Evolutionary conservation across 1,284 basidiomycete genomes (phyloP), one percentile per base, ranked within the genome.

Genomic region (Cryptococcus floricola): DNA sequence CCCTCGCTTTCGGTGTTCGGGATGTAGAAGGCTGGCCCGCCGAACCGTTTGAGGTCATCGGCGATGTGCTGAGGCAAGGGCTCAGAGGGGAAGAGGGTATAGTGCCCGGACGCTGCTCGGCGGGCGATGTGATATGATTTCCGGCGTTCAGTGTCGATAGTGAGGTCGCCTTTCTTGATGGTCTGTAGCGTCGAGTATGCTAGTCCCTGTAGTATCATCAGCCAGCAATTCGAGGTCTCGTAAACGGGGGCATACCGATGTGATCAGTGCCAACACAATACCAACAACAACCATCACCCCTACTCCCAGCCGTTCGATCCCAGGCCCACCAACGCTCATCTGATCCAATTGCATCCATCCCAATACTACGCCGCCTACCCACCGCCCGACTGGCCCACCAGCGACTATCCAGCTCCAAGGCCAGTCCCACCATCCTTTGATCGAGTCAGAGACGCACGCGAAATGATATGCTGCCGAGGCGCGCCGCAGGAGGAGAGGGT

Each of bases 311-410:
- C 48, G 52, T 6, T 43, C 34, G 10, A 48, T 13, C 1, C 58
- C 64, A 34, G 31, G 31, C 10, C 50, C 61, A 14, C 46, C 53
- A 16, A 53, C 53, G 16, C 57, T 60, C 2, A 18, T 37, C 19
- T 42, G n/a, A 58, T 74, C 71, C 13, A 74, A 52, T 37, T 53
- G 58, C 31, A 52, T 57, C 73, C 73, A 75, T 1, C 68, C 72
- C 2, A 75, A 53, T 0, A 61, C 49, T 8, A 64, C 18, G 9
- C 66, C 73, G 6, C 62, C 66, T 0, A 53, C 56, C 41, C 55
- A 70, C 23, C 73, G 53, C 0, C 70, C 71, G 0, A 72, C 59
- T 10, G 73, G 73, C 0, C 73, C 73, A 12, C 64, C 67, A 13
- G 67, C 63, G 0, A 73, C 47, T n/a, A 72, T 46, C 73, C 73